These are phyloP conservation scores for Taxillus chinensis DNA, from an alignment of 164 flowering plant genomes.

Conservation along the genomic window DNA sequence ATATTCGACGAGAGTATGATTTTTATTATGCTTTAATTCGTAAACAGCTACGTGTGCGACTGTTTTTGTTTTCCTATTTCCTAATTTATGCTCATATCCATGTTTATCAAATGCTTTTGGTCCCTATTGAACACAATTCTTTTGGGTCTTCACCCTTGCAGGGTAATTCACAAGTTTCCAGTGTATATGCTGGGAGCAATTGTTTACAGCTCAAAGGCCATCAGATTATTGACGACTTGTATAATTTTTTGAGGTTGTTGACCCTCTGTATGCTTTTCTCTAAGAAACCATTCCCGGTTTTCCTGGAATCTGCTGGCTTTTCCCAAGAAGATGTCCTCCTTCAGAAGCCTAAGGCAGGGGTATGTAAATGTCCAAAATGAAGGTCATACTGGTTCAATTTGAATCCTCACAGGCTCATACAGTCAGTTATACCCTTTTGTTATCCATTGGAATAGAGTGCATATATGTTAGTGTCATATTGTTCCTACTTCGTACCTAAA, in stretches of 20 bases:
- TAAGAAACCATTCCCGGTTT: conserved; percentile 88
- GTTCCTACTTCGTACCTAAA: too few species aligned
- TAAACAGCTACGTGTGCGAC: too few species aligned
- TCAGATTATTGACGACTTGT: conserved; percentile 52
- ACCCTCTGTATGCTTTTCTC: conserved; percentile 83
- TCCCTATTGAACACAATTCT: not conserved
- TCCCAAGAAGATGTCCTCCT: conserved; percentile 72
- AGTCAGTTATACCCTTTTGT: too few species aligned
- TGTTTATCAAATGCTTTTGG: too few species aligned
- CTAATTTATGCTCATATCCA: too few species aligned
- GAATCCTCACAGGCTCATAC: too few species aligned
- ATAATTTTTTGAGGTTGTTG: conserved; percentile 46
- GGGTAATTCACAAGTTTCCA: conserved; percentile 80
- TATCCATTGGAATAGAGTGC: too few species aligned
- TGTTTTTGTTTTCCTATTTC: too few species aligned
- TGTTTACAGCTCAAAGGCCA: conserved; percentile 60
- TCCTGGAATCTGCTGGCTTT: conserved; percentile 74
- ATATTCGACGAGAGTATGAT: too few species aligned
- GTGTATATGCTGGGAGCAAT: conserved; percentile 72
- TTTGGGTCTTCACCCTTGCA: conserved; percentile 20
- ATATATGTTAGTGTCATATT: too few species aligned
- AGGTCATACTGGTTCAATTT: too few species aligned
- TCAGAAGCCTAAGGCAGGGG: conserved; percentile 95
- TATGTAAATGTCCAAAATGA: conserved; percentile 18
- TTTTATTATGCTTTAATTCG: too few species aligned